Percentiles rank a stretch among this genome's conserved stretches.
Evolutionary conservation across 345 rosid species (phyloP).

Genomic region (Sisymbrium altissimum): DNA sequence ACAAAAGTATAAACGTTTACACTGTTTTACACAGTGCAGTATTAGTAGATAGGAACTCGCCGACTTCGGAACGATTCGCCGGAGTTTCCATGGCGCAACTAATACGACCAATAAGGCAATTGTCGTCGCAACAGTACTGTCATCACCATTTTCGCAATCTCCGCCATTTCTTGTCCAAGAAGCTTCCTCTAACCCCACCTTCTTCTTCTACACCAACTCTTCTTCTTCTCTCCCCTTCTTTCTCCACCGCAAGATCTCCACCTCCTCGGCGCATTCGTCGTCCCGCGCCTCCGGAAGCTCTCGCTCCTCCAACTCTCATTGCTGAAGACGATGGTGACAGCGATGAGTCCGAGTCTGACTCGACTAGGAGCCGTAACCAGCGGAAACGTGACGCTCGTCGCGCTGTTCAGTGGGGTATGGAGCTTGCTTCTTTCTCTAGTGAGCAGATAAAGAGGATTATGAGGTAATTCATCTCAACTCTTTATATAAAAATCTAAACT

Average conservation of each 20-base stretch:
- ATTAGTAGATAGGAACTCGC: neutral
- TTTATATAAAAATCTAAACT: neutral
- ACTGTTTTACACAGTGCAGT: neutral
- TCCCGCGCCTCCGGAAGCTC: constrained; percentile 31
- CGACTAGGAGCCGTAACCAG: constrained; percentile 67
- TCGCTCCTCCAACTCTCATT: constrained; percentile 27
- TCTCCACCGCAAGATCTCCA: neutral
- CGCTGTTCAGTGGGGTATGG: constrained; percentile 79
- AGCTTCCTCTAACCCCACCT: constrained; percentile 12
- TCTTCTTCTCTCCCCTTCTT: neutral
- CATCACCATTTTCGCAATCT: constrained; percentile 19
- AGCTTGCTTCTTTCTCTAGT: constrained; percentile 66
- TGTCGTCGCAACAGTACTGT: constrained; percentile 17
- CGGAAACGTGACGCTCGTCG: constrained; percentile 91
- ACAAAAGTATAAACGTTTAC: neutral
- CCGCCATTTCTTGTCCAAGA: neutral
- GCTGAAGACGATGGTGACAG: constrained; percentile 33
- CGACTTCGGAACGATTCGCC: neutral
- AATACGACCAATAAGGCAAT: constrained; percentile 28
- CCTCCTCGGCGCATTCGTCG: neutral
- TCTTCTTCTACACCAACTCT: neutral
- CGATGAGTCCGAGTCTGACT: constrained; percentile 47
- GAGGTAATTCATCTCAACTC: constrained; percentile 32
- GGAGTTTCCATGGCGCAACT: constrained; percentile 26
- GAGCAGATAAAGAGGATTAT: constrained; percentile 67